phyloP scores from a whole-genome alignment of 805 yeast species.

The Saccharomycopsis vini region DNA sequence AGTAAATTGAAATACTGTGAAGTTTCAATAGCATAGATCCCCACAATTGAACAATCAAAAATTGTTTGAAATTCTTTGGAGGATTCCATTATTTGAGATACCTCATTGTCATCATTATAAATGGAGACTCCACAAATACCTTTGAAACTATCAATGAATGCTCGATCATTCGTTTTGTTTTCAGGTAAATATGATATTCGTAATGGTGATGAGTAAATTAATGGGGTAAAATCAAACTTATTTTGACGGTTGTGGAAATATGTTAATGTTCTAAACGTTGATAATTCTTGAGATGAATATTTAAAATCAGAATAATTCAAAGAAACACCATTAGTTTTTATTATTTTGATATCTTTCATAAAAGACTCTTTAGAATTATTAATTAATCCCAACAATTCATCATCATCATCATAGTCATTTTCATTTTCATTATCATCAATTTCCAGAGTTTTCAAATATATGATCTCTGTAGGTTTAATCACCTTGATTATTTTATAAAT shows the following conservation, averaged over 20 bases:
- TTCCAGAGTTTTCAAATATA: constrained; percentile 22
- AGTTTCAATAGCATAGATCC: constrained; percentile 10
- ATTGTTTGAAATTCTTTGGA: constrained; percentile 1
- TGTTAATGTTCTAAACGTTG: constrained; percentile 10
- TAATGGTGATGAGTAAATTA: constrained; percentile 4
- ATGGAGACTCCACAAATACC: constrained; percentile 2
- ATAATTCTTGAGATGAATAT: constrained; percentile 14
- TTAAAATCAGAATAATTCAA: constrained; percentile 2
- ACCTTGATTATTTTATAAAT: constrained; percentile 25
- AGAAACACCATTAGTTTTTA: constrained; percentile 2
- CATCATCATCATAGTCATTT: neutral
- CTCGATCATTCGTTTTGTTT: neutral
- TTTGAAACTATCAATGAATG: constrained; percentile 12
- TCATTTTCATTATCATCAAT: neutral
- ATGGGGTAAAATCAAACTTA: constrained; percentile 11
- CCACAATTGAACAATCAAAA: constrained; percentile 15
- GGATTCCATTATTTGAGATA: neutral
- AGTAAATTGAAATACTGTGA: neutral
- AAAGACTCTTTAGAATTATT: neutral
- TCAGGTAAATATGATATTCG: constrained; percentile 5
- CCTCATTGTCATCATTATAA: constrained; percentile 1
- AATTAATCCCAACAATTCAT: neutral
- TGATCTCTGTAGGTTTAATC: constrained; percentile 27
- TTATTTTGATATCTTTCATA: neutral
- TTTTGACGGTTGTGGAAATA: constrained; percentile 12